Percentiles rank a stretch among this genome's conserved stretches.
These are phyloP conservation scores for Kodamaea sagamina DNA, from an alignment of 805 yeast species.

Conservation along the genomic window DNA sequence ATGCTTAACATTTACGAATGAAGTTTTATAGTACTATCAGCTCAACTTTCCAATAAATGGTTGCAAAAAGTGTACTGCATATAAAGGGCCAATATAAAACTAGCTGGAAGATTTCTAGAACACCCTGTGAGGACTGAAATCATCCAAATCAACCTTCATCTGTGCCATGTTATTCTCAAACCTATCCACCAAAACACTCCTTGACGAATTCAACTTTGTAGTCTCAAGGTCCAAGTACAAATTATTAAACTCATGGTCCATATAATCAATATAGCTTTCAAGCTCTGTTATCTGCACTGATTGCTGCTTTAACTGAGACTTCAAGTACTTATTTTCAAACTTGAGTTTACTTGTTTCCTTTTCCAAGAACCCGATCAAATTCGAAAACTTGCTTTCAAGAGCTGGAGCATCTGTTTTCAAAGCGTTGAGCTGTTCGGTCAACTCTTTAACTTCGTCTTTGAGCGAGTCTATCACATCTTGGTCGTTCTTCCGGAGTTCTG, in stretches of 20 bases:
- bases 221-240: constrained; percentile 8
- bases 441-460: constrained; percentile 32
- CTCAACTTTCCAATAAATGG: too few relatives aligned
- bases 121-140: constrained; percentile 16
- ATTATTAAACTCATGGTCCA: constrained; percentile 17
- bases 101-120: constrained; percentile 1
- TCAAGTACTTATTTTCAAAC: constrained; percentile 39
- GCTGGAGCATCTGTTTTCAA: constrained; percentile 13
- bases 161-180: constrained; percentile 10
- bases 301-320: constrained; percentile 21
- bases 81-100: not conserved
- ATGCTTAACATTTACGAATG: too few relatives aligned
- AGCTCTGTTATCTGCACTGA: constrained; percentile 26
- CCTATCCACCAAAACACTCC: constrained; percentile 7
- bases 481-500: constrained; percentile 26
- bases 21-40: too few relatives aligned
- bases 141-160: constrained; percentile 17
- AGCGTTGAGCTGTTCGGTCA: constrained; percentile 27
- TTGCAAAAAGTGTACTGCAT: constrained; percentile 3
- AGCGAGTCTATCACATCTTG: constrained; percentile 30
- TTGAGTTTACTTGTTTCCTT: constrained; percentile 29
- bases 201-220: constrained; percentile 2
- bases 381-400: constrained; percentile 20
- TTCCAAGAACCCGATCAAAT: constrained; percentile 34
- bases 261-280: constrained; percentile 24